These are phyloP conservation scores for Cardamine occulta DNA, from an alignment of 345 rosid species.

Conservation along the genomic window DNA sequence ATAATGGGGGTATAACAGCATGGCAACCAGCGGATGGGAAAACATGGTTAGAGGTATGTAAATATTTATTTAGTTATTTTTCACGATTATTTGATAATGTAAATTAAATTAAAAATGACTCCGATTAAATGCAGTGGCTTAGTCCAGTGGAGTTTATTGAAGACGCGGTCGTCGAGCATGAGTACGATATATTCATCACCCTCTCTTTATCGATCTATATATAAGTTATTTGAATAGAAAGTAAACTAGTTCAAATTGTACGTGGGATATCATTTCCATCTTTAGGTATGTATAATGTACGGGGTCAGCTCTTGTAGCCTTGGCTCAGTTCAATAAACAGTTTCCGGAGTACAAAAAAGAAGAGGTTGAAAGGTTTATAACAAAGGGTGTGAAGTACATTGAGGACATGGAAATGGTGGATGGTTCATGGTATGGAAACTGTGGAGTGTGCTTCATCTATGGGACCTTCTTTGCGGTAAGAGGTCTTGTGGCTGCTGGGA, in stretches of 20 bases:
- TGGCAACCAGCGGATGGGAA: too few species aligned
- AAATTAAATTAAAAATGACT: too few species aligned
- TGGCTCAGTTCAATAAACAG: background rate
- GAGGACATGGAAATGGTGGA: background rate
- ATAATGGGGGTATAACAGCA: too few species aligned
- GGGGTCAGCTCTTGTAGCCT: background rate
- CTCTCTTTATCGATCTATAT: background rate
- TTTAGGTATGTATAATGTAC: background rate
- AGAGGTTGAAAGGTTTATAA: background rate
- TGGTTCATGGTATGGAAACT: conserved; percentile 8
- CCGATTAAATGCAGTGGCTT: too few species aligned
- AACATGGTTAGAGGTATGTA: too few species aligned
- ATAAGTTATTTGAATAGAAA: too few species aligned
- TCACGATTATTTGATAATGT: too few species aligned
- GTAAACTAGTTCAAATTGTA: too few species aligned
- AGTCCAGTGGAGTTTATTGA: too few species aligned
- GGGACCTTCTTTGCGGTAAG: background rate
- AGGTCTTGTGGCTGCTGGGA: background rate
- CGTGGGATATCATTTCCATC: too few species aligned
- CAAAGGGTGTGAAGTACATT: background rate
- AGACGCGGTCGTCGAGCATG: too few species aligned
- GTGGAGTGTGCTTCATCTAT: background rate
- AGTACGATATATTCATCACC: background rate
- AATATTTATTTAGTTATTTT: too few species aligned
- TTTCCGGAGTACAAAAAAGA: background rate